A percentile compares a stretch with the other conserved stretches of the same genome.
These are phyloP conservation scores for Meira miltonrushii DNA, from an alignment of 1,284 basidiomycete species.

Conservation along the genomic window DNA sequence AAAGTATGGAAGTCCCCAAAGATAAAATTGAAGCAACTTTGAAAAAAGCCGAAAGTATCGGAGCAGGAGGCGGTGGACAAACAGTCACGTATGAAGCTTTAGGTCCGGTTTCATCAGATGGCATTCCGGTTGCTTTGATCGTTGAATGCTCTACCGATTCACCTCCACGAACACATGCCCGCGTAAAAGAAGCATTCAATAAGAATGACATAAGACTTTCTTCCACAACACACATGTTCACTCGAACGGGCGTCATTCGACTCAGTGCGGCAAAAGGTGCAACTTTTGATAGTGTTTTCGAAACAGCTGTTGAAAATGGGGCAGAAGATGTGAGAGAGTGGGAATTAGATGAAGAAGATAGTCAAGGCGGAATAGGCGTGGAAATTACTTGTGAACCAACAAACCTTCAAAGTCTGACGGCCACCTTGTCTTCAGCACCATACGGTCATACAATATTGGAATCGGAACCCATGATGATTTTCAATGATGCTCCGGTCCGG, in stretches of 20 bases:
- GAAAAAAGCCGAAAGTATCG: conserved; percentile 13
- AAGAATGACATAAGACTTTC: conserved; percentile 15
- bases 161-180: conserved; percentile 14
- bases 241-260: conserved; percentile 14
- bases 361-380: conserved; percentile 18
- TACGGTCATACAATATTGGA: conserved; percentile 11
- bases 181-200: conserved; percentile 20
- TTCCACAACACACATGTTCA: conserved; percentile 18
- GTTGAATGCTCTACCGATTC: conserved; percentile 20
- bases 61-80: conserved; percentile 2
- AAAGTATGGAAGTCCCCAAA: conserved; percentile 18
- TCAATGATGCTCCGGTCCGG: conserved; percentile 10
- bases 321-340: conserved; percentile 22
- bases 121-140: conserved; percentile 16
- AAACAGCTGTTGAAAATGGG: conserved; percentile 12
- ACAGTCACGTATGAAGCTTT: conserved; percentile 19
- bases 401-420: conserved; percentile 9
- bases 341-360: conserved; percentile 24
- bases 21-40: conserved; percentile 20
- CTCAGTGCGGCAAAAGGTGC: conserved; percentile 11
- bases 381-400: conserved; percentile 12
- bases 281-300: conserved; percentile 15
- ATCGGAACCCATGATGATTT: conserved; percentile 5
- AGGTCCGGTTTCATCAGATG: conserved; percentile 1
- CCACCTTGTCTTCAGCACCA: conserved; percentile 5